Conservation (phyloP, 352 stramenopile genomes). For the Blastocystis sp. region DNA sequence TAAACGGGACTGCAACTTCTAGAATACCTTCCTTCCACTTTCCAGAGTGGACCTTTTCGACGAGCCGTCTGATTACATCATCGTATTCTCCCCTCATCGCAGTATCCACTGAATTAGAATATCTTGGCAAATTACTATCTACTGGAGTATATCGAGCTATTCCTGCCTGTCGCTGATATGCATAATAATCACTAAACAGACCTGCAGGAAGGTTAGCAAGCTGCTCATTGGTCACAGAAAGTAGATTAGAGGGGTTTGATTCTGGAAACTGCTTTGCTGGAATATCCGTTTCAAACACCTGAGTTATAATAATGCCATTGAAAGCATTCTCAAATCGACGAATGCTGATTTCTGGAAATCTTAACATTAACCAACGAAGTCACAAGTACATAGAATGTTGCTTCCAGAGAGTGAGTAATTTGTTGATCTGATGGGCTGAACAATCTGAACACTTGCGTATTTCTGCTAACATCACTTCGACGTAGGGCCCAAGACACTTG, state of each 20-base stretch:
- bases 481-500: background rate
- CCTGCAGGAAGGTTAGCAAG: background rate
- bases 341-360: slow-evolving; percentile 15
- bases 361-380: background rate
- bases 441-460: slow-evolving; percentile 1
- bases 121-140: background rate
- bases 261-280: background rate
- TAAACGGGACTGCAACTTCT: background rate
- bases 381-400: background rate
- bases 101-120: background rate
- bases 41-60: background rate
- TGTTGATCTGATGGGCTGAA: background rate
- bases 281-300: background rate
- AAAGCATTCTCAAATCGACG: slow-evolving; percentile 10
- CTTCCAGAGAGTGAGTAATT: slow-evolving; percentile 1
- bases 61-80: background rate
- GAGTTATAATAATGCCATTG: background rate
- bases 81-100: background rate
- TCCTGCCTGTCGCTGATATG: background rate
- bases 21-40: background rate
- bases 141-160: background rate
- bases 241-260: background rate
- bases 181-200: background rate
- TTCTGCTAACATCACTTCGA: slow-evolving; percentile 28
- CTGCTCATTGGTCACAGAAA: background rate